Conservation (phyloP, 2,329 filamentous ascomycete genomes). For the Lachnum nothofagi region DNA sequence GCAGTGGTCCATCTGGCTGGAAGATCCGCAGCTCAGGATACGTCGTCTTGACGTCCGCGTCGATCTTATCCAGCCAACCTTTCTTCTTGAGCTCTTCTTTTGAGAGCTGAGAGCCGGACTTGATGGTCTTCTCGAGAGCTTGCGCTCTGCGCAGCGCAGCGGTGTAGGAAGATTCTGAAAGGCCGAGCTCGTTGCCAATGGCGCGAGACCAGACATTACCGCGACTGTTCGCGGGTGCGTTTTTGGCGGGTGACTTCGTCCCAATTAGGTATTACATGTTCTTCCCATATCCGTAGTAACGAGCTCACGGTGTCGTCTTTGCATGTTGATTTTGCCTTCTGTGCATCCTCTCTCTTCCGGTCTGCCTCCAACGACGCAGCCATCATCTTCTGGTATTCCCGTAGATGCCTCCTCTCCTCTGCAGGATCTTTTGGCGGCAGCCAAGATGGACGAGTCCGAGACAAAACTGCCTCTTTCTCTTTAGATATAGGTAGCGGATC, state of each 20-base stretch:
- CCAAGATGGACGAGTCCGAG: constrained; percentile 77
- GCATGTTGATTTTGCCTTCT: constrained; percentile 46
- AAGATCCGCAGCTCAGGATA: constrained; percentile 73
- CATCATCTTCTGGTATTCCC: constrained; percentile 82
- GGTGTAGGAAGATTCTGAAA: constrained; percentile 59
- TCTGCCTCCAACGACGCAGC: constrained; percentile 55
- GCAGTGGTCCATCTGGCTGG: constrained; percentile 47
- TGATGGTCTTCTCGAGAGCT: constrained; percentile 47
- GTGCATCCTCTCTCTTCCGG: constrained; percentile 51
- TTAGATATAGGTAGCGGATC: constrained; percentile 79
- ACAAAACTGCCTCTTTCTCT: constrained; percentile 79
- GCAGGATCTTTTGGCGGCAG: constrained; percentile 80
- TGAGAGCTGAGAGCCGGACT: constrained; percentile 29
- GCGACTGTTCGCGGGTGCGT: constrained; percentile 63
- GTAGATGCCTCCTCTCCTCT: constrained; percentile 85
- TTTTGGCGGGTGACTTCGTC: constrained; percentile 63
- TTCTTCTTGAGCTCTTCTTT: constrained; percentile 51
- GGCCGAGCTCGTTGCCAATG: constrained; percentile 33
- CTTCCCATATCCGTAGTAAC: constrained; percentile 64
- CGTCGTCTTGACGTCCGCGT: constrained; percentile 58
- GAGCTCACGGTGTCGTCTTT: constrained; percentile 52
- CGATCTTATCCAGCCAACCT: constrained; percentile 59
- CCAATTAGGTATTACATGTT: constrained; percentile 73
- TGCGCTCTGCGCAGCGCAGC: constrained; percentile 65
- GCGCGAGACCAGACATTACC: constrained; percentile 32